Evolutionary conservation across 495 filamentous ascomycete species (phyloP).

Genomic region (Tuber magnatum): DNA sequence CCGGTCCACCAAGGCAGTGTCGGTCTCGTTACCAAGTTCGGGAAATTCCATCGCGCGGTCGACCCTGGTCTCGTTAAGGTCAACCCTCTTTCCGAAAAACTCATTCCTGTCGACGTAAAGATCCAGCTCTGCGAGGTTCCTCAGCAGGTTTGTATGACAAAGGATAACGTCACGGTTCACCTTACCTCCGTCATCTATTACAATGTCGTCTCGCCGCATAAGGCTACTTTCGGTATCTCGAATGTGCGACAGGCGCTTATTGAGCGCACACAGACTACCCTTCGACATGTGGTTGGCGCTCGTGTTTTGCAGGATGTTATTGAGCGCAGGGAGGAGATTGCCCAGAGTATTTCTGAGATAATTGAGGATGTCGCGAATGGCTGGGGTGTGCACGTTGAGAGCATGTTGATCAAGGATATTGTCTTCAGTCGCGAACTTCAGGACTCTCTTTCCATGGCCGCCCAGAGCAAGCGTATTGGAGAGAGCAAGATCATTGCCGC

Average conservation of each 20-base stretch:
- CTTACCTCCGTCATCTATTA: conserved; percentile 99
- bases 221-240: conserved; percentile 91
- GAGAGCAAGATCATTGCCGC: conserved; percentile 97
- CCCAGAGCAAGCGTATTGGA: conserved; percentile 96
- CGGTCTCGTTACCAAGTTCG: conserved; percentile 89
- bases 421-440: conserved; percentile 95
- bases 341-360: conserved; percentile 87
- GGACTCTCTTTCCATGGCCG: conserved; percentile 98
- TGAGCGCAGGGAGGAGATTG: conserved; percentile 95
- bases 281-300: conserved; percentile 94
- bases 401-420: conserved; percentile 99
- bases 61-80: conserved; percentile 96
- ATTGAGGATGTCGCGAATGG: conserved; percentile 90
- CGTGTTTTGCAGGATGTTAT: conserved; percentile 97
- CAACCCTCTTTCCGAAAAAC: conserved; percentile 87
- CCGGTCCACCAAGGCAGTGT: conserved; percentile 88
- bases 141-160: conserved; percentile 97
- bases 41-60: conserved; percentile 91
- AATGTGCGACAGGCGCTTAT: conserved; percentile 91
- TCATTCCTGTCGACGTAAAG: conserved; percentile 94
- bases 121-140: conserved; percentile 95
- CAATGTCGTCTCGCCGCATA: conserved; percentile 90
- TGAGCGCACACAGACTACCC: conserved; percentile 95
- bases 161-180: conserved; percentile 92
- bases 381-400: conserved; percentile 95